phyloP scores from a whole-genome alignment of 73 alveolate genomes.

The Paramecium caudatum region DNA sequence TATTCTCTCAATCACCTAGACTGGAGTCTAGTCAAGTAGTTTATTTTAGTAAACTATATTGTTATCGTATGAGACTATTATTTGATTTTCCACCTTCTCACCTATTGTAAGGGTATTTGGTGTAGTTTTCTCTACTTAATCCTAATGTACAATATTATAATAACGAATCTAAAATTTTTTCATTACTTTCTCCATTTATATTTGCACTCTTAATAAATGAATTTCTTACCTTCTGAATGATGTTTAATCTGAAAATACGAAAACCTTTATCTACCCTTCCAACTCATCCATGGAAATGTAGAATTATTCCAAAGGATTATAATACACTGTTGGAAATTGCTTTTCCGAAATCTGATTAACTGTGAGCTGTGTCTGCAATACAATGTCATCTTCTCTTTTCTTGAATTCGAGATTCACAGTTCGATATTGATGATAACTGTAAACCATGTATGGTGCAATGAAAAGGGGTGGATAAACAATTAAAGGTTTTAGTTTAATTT shows the following conservation, averaged over 20 bases:
- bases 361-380: background rate
- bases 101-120: slow-evolving; percentile 31
- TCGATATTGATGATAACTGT: background rate
- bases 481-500: background rate
- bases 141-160: no score
- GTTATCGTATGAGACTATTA: slow-evolving; percentile 27
- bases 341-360: background rate
- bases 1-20: slow-evolving; percentile 1
- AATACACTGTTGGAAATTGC: slow-evolving; percentile 3
- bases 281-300: background rate
- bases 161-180: no score
- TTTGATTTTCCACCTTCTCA: background rate
- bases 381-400: background rate
- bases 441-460: background rate
- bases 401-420: background rate
- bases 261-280: background rate
- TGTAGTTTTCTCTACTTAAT: background rate
- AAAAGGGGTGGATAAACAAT: background rate
- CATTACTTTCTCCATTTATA: no score
- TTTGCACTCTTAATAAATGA: no score
- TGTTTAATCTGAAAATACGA: slow-evolving; percentile 15
- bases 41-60: background rate
- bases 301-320: background rate
- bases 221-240: slow-evolving; percentile 5
- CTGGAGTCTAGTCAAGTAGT: background rate